Evolutionary conservation across 208 protist species (phyloP), one percentile per base, ranked within the genome.

Genomic region (Angomonas ambiguus): DNA sequence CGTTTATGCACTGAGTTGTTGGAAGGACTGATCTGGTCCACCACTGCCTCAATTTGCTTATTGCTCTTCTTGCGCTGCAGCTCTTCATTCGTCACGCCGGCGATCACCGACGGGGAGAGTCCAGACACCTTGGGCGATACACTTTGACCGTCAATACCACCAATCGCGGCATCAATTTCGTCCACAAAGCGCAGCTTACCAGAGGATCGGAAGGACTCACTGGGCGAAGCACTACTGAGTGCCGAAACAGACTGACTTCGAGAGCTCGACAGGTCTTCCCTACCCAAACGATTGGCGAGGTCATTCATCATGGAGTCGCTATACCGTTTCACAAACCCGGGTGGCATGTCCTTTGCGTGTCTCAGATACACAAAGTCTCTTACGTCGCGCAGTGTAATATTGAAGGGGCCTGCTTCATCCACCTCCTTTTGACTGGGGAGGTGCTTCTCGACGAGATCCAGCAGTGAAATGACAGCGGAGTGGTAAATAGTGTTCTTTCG

Each of bases 161-260:
- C 80, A 1, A 67, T 74, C 0, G 75, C 80, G 2, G 83, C 82
- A 63, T 92, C 82, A 51, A 92, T 70, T 72, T 92, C 85, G 58
- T 92, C 82, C 13, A 92, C 80, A 45, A 87, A 89, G 57, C 82
- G 82, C 45, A 89, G 64, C 59, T 79, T 83, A 56, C 62, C 83
- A 5, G 83, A 76, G 24, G 69, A 81, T 55, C 75, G 72, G 22
- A 83, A 32, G 58, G 79, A 64, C 60, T 90, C 79, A 25, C 82
- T 84, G 56, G 57, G 69, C 16, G 66, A 61, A 18, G 70, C 83
- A 69, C 77, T 86, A 71, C 80, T 87, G 20, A 87, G 74, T 11
- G 78, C 75, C 8, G 82, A 89, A 0, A 80, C 59, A 69, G 82
- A 89, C 45, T 85, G 67, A 53, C 79, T 80, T 5, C 62, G 66